A percentile compares a stretch with the other conserved stretches of the same genome.
phyloP scores from a whole-genome alignment of 306 rosid genomes.

The Prunus persica region DNA sequence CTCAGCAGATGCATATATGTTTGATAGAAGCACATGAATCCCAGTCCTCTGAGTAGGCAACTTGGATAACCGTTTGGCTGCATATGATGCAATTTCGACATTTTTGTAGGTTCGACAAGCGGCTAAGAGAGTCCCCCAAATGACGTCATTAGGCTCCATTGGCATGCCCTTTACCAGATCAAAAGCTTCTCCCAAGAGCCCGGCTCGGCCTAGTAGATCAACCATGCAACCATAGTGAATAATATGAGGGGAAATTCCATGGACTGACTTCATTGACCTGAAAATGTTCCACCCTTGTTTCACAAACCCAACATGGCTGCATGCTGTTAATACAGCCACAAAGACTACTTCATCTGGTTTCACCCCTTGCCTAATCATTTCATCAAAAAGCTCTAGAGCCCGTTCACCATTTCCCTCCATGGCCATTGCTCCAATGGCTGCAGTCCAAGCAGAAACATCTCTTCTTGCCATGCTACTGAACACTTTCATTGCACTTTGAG shows the following conservation, averaged over 20 bases:
- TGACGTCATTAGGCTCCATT: conserved; percentile 65
- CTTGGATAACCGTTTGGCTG: conserved; percentile 48
- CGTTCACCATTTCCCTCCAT: conserved; percentile 61
- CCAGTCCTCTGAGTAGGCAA: conserved; percentile 54
- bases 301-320: conserved; percentile 65
- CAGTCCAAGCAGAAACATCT: conserved; percentile 77
- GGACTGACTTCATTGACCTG: conserved; percentile 46
- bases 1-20: conserved; percentile 72
- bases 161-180: conserved; percentile 67
- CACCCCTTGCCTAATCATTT: conserved; percentile 58
- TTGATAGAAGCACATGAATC: conserved; percentile 61
- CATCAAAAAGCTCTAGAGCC: conserved; percentile 53
- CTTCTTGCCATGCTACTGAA: conserved; percentile 46
- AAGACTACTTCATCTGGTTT: conserved; percentile 63
- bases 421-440: conserved; percentile 80
- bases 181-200: conserved; percentile 61
- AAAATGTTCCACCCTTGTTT: conserved; percentile 57
- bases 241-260: conserved; percentile 51
- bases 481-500: conserved; percentile 53
- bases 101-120: conserved; percentile 68
- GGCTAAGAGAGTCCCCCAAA: conserved; percentile 77
- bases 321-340: conserved; percentile 69
- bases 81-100: conserved; percentile 51
- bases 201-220: conserved; percentile 74
- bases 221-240: conserved; percentile 83